These are phyloP conservation scores for Nepenthes mirabilis DNA, from an alignment of 148 eudicot species.

Conservation along the genomic window DNA sequence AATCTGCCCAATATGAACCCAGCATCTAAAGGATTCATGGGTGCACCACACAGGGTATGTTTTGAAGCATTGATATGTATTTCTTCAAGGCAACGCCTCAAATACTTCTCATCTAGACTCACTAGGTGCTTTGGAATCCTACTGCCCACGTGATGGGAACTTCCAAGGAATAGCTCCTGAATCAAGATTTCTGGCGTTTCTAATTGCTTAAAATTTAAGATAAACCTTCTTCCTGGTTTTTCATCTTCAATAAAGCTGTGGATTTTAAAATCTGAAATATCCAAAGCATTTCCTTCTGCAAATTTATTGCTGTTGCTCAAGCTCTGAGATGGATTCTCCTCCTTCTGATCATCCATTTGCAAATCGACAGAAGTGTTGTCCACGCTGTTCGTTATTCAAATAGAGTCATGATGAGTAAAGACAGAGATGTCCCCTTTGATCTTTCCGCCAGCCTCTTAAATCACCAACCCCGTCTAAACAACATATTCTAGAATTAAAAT, in stretches of 20 bases:
- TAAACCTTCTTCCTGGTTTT: conserved; percentile 15
- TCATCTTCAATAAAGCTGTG: conserved; percentile 10
- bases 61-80: conserved; percentile 24
- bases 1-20: conserved; percentile 10
- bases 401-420: neutral
- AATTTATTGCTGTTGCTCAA: conserved; percentile 1
- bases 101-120: conserved; percentile 37
- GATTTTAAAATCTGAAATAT: conserved; percentile 8
- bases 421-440: no score
- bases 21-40: conserved; percentile 4
- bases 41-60: conserved; percentile 10
- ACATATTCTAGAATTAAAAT: no score
- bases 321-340: neutral
- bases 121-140: conserved; percentile 21
- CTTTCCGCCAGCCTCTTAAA: no score
- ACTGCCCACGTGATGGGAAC: conserved; percentile 6
- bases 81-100: conserved; percentile 30
- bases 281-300: neutral
- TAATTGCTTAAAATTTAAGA: conserved; percentile 14
- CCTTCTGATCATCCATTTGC: conserved; percentile 11
- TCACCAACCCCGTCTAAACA: no score
- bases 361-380: conserved; percentile 3
- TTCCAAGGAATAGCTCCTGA: conserved; percentile 18
- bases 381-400: neutral
- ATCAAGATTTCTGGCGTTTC: conserved; percentile 18